A percentile compares a stretch with the other conserved stretches of the same genome.
Evolutionary conservation across 768 basidiomycete genomes (phyloP).

Genomic region (Multifurca ochricompacta): DNA sequence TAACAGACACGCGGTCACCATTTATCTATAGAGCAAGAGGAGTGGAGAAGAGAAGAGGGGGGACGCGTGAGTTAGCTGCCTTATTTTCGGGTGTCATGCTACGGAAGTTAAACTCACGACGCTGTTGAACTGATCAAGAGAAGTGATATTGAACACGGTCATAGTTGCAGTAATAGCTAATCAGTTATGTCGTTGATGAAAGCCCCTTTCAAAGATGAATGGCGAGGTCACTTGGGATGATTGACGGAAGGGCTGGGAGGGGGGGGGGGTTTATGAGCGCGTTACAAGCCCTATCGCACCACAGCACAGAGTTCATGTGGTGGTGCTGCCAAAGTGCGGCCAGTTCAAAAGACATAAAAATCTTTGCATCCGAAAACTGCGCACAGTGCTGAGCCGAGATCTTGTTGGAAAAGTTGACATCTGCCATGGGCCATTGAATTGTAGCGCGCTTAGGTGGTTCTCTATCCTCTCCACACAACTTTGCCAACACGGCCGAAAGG

Average conservation of each 20-base stretch:
- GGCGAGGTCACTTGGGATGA: neutral
- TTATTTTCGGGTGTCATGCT: neutral
- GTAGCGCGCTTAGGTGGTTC: neutral
- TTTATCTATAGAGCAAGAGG: neutral
- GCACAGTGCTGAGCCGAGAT: neutral
- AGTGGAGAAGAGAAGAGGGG: neutral
- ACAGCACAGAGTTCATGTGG: neutral
- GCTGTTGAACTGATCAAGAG: slow-evolving; percentile 11
- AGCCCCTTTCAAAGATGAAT: too few species aligned
- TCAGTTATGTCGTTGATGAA: neutral
- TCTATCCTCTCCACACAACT: too few species aligned
- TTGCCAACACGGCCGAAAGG: neutral
- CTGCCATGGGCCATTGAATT: neutral
- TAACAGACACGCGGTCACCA: slow-evolving; percentile 1
- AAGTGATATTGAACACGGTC: slow-evolving; percentile 9
- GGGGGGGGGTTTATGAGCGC: slow-evolving; percentile 1
- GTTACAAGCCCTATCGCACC: neutral
- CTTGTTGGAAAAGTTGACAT: slow-evolving; percentile 2
- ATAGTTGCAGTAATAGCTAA: neutral
- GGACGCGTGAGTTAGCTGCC: neutral
- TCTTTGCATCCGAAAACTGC: neutral
- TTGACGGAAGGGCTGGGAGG: neutral
- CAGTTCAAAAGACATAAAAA: neutral
- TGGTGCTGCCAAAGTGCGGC: neutral
- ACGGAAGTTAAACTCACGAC: slow-evolving; percentile 1